Conservation (phyloP, 306 rosid genomes). For the Acacia confusa region DNA sequence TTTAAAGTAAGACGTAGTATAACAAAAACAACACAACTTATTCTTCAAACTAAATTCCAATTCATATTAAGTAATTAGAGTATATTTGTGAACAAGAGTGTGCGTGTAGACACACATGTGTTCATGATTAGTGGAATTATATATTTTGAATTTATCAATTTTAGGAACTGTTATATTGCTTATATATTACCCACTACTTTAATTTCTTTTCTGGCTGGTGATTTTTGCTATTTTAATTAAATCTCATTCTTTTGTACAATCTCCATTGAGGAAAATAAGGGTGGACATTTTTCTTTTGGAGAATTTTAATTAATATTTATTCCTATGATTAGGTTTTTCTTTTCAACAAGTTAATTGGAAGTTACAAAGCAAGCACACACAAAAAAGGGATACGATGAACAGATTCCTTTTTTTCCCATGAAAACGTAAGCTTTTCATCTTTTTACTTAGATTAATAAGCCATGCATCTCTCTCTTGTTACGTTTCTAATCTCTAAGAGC, state of each 20-base stretch:
- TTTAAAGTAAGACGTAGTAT: not conserved
- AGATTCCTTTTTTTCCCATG: not conserved
- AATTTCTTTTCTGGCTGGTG: not conserved
- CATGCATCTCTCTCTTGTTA: no score
- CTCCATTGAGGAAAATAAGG: not conserved
- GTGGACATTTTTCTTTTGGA: not conserved
- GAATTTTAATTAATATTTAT: not conserved
- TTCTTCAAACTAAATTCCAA: not conserved
- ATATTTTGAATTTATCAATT: not conserved
- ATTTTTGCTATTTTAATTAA: not conserved
- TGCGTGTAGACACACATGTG: not conserved
- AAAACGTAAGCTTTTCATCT: slow-evolving; percentile 2
- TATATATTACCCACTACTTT: not conserved
- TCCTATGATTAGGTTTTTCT: not conserved
- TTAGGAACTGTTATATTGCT: not conserved
- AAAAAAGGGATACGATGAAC: not conserved
- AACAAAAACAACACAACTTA: not conserved
- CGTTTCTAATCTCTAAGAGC: no score
- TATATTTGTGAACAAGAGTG: not conserved
- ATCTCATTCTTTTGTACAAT: not conserved
- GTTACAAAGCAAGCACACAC: not conserved
- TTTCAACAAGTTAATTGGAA: not conserved
- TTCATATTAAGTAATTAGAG: not conserved
- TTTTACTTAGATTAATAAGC: no score
- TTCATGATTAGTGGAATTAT: not conserved